Base-by-base conservation (phyloP, 148 eudicot species). In the Nepenthes gracilis region DNA sequence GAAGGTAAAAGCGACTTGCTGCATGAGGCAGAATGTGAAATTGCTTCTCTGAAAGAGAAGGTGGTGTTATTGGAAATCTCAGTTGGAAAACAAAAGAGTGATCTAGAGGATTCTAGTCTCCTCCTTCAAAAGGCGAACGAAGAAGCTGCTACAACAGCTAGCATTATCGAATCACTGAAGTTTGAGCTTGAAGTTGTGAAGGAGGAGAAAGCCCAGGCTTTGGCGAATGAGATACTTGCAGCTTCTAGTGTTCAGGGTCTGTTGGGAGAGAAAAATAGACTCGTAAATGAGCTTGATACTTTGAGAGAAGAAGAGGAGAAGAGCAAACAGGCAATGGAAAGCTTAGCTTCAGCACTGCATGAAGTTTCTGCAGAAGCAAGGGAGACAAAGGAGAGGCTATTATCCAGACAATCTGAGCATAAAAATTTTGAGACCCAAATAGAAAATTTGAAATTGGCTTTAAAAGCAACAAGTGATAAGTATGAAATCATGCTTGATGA, bases 331-430 rank as follows among this genome's bases (percentile, higher is more conserved):
- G 93, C 87, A 12, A 78, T 87, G 83, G 96, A 87, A 70, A 85
- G 88, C 75, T 74, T 91, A 67, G 83, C 93, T 51, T 84, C 86
- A 14, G 96, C 90, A 12, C 69, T 91, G 65, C 84, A 83, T 45
- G 96, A 91, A 77, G 83, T 91, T 67, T 85, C 97, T 23, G 59
- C 72, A 35, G 93, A 91, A 78, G 92, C 96, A 40, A 80, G 89
- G 77, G 88, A 80, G 70, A 76, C 78, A 12, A 91, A 87, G 73
- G 97, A 91, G 71, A 83, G 80, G 66, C 62, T 87, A 14, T 55
- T 85, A 43, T 81, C 86, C n/a, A 71, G 70, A 55, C 87, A 83
- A 70, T 79, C 70, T 3, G 90, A 91, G 67, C 80, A 78, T 59
- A 87, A 81, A 72, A 78, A 63, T 55, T 81, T 77, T 55, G 86